Percentiles rank a stretch among this genome's conserved stretches.
Conservation (phyloP, 192 early-diverging fungal genomes). For the Gaertneriomyces semiglobifer region DNA sequence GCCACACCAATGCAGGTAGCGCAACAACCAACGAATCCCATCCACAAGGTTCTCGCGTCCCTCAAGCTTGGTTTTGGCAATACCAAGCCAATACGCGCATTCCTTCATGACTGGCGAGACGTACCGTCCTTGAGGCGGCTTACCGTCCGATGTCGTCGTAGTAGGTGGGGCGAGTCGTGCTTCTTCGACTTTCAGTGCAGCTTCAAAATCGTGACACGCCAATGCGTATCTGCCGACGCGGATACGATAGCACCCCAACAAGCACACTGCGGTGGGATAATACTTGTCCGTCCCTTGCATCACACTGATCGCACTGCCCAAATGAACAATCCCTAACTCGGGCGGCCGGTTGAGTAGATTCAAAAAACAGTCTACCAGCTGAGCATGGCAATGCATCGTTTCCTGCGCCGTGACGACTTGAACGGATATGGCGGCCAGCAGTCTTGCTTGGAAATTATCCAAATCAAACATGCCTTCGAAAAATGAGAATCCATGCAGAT, state of each 20-base stretch:
- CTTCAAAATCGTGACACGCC: too few species aligned
- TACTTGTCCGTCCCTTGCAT: too few species aligned
- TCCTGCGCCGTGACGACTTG: slow-evolving; percentile 17
- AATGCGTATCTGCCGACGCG: too few species aligned
- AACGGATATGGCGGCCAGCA: slow-evolving; percentile 30
- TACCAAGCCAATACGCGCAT: neutral
- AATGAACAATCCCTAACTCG: slow-evolving; percentile 27
- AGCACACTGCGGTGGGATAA: too few species aligned
- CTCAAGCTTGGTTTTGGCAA: neutral
- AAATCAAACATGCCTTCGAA: slow-evolving; percentile 37
- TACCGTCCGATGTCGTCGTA: too few species aligned
- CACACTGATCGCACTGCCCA: too few species aligned
- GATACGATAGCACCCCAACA: too few species aligned
- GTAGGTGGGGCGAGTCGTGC: too few species aligned
- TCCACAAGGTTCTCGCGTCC: neutral
- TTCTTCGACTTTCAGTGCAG: too few species aligned
- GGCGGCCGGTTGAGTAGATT: slow-evolving; percentile 28
- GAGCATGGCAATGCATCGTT: slow-evolving; percentile 23
- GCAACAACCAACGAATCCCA: neutral
- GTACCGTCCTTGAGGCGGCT: too few species aligned
- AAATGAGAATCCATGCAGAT: slow-evolving; percentile 22
- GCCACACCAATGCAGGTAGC: neutral
- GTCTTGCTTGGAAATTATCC: slow-evolving; percentile 9
- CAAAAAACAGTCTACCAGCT: slow-evolving; percentile 31
- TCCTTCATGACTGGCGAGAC: too few species aligned